A percentile compares a stretch with the other conserved stretches of the same genome.
Evolutionary conservation across 1,284 basidiomycete species (phyloP).

Genomic region (Cryptococcus deneoformans): DNA sequence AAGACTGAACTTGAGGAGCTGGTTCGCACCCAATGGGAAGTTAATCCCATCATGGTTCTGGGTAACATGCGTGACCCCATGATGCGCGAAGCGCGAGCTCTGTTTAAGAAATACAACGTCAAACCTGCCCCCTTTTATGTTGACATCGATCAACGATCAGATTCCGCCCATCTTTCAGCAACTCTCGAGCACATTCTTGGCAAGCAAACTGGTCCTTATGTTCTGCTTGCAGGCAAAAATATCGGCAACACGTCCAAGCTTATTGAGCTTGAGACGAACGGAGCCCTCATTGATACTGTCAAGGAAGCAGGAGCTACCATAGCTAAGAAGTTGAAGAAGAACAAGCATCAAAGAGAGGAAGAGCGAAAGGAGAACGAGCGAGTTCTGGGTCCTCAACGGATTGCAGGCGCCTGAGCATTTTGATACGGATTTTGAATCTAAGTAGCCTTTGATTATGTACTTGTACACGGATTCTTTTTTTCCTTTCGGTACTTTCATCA

Average conservation of each 20-base stretch:
- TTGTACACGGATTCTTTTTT: too few species aligned
- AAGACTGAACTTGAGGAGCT: conserved; percentile 19
- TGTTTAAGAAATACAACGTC: conserved; percentile 18
- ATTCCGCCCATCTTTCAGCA: conserved; percentile 11
- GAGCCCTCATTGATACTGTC: conserved; percentile 17
- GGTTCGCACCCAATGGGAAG: conserved; percentile 20
- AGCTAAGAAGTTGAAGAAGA: conserved; percentile 28
- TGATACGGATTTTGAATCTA: too few species aligned
- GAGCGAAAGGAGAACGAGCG: conserved; percentile 32
- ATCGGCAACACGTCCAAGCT: conserved; percentile 12
- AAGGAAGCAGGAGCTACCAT: conserved; percentile 14
- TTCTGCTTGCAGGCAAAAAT: conserved; percentile 18
- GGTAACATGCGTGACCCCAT: conserved; percentile 24
- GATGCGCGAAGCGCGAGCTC: conserved; percentile 7
- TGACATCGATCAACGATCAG: conserved; percentile 23
- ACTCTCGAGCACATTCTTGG: conserved; percentile 19
- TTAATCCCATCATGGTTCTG: conserved; percentile 22
- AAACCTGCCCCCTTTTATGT: conserved; percentile 25
- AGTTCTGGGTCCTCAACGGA: conserved; percentile 28
- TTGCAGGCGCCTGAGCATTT: background rate
- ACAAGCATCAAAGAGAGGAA: conserved; percentile 33
- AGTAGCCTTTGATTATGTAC: too few species aligned
- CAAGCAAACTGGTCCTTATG: conserved; percentile 15
- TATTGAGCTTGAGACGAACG: conserved; percentile 17
- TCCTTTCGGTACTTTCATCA: too few species aligned